Base-by-base conservation (phyloP, 2,329 filamentous ascomycete genomes). In the Parastagonospora avenae region DNA sequence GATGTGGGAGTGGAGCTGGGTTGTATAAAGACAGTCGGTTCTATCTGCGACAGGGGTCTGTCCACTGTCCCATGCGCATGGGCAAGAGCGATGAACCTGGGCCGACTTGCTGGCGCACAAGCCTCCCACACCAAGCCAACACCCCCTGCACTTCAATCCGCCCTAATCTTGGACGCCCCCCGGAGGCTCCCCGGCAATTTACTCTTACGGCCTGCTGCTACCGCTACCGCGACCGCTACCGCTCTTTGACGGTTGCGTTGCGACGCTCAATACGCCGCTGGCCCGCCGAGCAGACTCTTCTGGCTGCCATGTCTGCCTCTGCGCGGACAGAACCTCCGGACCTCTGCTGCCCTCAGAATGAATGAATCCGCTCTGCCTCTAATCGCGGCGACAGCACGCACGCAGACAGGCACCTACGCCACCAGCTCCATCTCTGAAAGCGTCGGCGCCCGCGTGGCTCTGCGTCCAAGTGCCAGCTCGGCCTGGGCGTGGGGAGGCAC, bases 401-500 rank as follows among this genome's bases (percentile, higher is more conserved):
- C 56, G 27, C 54, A 55, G 48, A 42, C 41, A 19, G 19, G 19
- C 19, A 24, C 38, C 28, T 41, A 52, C 52, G 41, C 47, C 52
- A 37, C 47, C 48, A 33, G 48, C 46, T 16, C 35, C 46, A 36
- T 45, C 16, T 32, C 52, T 53, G 50, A 57, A 59, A 60, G 53
- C 60, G 43, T 56, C 56, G 50, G 14, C 50, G 59, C 62, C 56
- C 62, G 57, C 59, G 57, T 60, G 59, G 53, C 47, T 56, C 46
- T 42, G 37, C 27, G 45, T 41, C 47, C 47, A 39, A 48, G 48
- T 53, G 37, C 37, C 42, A 45, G 64, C 40, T 62, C 43, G 48
- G 66, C 42, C 66, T 67, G 51, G 63, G 67, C 66, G 65, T 68
- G 66, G 67, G 63, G 63, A 66, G 58, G 67, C 66, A 68, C 66